Evolutionary conservation across 176 grass and related monocot species (phyloP).

Genomic region (Carex littledalei): DNA sequence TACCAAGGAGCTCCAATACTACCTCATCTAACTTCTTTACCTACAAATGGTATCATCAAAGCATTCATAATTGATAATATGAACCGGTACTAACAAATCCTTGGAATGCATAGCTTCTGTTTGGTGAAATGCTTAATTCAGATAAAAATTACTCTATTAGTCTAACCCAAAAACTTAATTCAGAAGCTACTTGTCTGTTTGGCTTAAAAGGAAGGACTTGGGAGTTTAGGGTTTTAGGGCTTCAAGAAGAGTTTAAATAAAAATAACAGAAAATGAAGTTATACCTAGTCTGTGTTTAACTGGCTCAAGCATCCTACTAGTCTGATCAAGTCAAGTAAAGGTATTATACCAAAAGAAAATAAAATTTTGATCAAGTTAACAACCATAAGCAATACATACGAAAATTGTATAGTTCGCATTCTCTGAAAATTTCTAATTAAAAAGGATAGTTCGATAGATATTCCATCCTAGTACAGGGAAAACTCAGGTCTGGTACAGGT

Average conservation of each 20-base stretch:
- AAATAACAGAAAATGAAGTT: not conserved
- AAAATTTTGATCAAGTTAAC: not conserved
- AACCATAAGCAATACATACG: not conserved
- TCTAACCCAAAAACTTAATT: not conserved
- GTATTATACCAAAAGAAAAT: not conserved
- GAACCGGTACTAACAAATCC: not conserved
- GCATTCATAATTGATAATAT: not conserved
- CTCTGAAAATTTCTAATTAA: not conserved
- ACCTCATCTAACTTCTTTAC: slow-evolving; percentile 51
- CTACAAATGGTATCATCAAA: slow-evolving; percentile 30
- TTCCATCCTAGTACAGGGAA: not conserved
- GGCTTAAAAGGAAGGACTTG: not conserved
- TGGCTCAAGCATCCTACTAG: not conserved
- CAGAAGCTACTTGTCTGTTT: not conserved
- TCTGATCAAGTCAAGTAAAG: not conserved
- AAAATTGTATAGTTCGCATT: not conserved
- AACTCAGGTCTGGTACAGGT: not conserved
- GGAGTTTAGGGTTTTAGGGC: not conserved
- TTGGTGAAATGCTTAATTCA: not conserved
- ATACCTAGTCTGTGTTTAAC: not conserved
- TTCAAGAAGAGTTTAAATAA: not conserved
- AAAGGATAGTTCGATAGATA: not conserved
- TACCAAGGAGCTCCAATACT: slow-evolving; percentile 48
- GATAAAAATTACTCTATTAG: not conserved
- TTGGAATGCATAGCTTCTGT: not conserved